Percentiles rank a stretch among this genome's conserved stretches.
Evolutionary conservation across 2,329 filamentous ascomycete genomes (phyloP).

Genomic region (Juglanconis juglandina): DNA sequence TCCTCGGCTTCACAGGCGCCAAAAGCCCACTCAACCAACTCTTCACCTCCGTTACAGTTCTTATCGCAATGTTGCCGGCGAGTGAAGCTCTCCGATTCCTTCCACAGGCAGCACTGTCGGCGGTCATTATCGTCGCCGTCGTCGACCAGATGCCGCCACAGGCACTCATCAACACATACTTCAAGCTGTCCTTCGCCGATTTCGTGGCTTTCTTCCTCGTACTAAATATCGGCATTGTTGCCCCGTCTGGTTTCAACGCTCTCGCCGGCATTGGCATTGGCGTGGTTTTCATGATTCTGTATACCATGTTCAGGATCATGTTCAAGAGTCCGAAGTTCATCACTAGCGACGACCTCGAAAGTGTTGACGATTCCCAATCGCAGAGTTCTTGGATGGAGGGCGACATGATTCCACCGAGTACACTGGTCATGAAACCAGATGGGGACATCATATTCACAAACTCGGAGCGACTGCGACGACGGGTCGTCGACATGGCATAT

Average conservation of each 20-base stretch:
- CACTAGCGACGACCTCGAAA: background rate
- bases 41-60: conserved; percentile 2
- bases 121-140: conserved; percentile 5
- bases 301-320: conserved; percentile 7
- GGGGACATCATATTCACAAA: conserved; percentile 7
- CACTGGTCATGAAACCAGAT: conserved; percentile 2
- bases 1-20: conserved; percentile 1
- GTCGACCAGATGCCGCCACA: conserved; percentile 10
- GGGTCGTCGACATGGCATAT: background rate
- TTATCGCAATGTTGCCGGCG: conserved; percentile 3
- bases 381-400: background rate
- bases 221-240: conserved; percentile 3
- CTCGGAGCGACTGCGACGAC: conserved; percentile 1
- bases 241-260: background rate
- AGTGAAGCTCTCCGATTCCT: conserved; percentile 1
- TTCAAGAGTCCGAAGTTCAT: conserved; percentile 1
- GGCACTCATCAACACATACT: conserved; percentile 2
- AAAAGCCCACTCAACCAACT: conserved; percentile 11
- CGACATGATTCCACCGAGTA: background rate
- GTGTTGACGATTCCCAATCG: background rate
- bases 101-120: background rate
- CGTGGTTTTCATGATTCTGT: background rate
- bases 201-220: conserved; percentile 9
- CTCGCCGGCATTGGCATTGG: background rate
- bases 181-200: conserved; percentile 9